Conservation (phyloP, 2,329 filamentous ascomycete species). For the Aureobasidium sp. region DNA sequence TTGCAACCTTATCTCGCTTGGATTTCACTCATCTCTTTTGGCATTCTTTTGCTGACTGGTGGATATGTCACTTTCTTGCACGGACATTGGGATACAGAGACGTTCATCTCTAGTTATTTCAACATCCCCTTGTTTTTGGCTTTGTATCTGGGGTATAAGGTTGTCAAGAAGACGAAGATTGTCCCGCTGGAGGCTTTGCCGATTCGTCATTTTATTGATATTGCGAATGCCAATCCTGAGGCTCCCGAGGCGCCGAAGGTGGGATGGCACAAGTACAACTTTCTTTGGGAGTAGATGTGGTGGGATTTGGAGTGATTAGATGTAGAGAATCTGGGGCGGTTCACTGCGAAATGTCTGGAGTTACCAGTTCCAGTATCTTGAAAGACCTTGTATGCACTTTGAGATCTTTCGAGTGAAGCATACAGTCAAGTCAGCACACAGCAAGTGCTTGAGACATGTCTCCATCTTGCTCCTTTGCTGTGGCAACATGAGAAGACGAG, state of each 20-base stretch:
- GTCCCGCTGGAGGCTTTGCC: slow-evolving; percentile 23
- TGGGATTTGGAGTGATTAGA: neutral
- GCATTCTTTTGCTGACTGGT: slow-evolving; percentile 25
- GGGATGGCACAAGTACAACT: slow-evolving; percentile 25
- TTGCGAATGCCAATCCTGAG: slow-evolving; percentile 25
- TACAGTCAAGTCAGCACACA: too few relatives aligned
- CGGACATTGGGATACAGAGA: slow-evolving; percentile 23
- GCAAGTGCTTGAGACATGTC: too few relatives aligned
- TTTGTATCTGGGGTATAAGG: slow-evolving; percentile 27
- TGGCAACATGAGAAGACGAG: too few relatives aligned
- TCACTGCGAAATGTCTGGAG: too few relatives aligned
- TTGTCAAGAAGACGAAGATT: slow-evolving; percentile 24
- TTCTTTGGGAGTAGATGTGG: slow-evolving; percentile 22
- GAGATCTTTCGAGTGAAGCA: too few relatives aligned
- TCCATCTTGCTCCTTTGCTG: too few relatives aligned
- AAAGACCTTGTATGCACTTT: too few relatives aligned
- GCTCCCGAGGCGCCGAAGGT: slow-evolving; percentile 19
- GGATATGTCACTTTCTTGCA: slow-evolving; percentile 28
- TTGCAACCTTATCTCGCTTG: slow-evolving; percentile 28
- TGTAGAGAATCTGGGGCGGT: neutral
- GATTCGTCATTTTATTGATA: slow-evolving; percentile 25
- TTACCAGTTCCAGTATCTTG: too few relatives aligned
- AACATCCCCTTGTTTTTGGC: slow-evolving; percentile 26
- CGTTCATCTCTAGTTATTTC: slow-evolving; percentile 27
- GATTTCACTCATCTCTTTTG: slow-evolving; percentile 21